Evolutionary conservation across 106 monocot species (phyloP).

Genomic region (Dioscorea alata): DNA sequence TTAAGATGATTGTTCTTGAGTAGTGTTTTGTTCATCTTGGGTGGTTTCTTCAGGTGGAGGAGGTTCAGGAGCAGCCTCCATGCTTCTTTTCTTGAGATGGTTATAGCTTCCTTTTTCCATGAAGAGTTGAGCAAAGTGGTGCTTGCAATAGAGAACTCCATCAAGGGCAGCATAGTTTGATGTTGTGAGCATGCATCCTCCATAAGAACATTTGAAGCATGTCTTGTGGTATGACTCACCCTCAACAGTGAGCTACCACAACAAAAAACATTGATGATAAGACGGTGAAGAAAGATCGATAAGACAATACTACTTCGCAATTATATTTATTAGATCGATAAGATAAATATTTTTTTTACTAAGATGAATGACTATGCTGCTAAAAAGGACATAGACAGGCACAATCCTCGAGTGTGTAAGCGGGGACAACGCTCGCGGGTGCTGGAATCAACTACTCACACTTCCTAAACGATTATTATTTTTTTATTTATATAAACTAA

Average conservation of each 20-base stretch:
- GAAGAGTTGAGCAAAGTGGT: slow-evolving; percentile 68
- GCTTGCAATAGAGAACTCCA: slow-evolving; percentile 71
- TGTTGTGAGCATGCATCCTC: slow-evolving; percentile 50
- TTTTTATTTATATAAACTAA: too few species aligned
- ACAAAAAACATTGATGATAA: background rate
- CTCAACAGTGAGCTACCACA: slow-evolving; percentile 48
- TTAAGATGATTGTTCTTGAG: too few species aligned
- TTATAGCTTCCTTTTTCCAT: slow-evolving; percentile 77
- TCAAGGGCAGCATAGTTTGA: slow-evolving; percentile 58
- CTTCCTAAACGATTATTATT: too few species aligned
- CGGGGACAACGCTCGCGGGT: too few species aligned
- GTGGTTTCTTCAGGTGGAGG: background rate
- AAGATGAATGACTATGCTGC: too few species aligned
- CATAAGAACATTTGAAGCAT: slow-evolving; percentile 65
- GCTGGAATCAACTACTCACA: too few species aligned
- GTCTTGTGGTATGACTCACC: slow-evolving; percentile 59
- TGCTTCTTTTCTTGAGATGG: slow-evolving; percentile 28
- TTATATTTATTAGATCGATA: too few species aligned
- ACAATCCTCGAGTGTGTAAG: too few species aligned
- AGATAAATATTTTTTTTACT: too few species aligned
- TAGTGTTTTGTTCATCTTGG: background rate
- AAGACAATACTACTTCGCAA: too few species aligned
- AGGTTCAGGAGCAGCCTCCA: background rate
- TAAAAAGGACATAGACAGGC: too few species aligned
- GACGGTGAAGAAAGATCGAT: too few species aligned